Base-by-base conservation (phyloP, 2,329 filamentous ascomycete genomes). In the Neopestalotiopsis sp. region DNA sequence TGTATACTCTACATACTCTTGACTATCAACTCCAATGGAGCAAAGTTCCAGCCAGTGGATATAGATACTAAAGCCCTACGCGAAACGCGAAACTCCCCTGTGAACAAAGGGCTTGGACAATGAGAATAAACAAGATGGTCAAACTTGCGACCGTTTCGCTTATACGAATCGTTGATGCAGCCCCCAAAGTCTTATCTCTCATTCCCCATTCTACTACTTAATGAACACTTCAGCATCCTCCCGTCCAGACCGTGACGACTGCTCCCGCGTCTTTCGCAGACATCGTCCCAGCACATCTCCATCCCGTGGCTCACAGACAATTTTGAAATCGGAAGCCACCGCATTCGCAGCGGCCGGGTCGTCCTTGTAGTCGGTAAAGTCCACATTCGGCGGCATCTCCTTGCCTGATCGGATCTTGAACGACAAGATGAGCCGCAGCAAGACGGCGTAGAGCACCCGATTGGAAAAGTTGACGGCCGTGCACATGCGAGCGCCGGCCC, bases 381-480 rank as follows among this genome's bases (percentile, higher is more conserved):
- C 68, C 62, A 71, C 45, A 67, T 60, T 64, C 10, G 68, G 61
- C 58, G 66, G 59, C 24, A 62, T 56, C n/a, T 63, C 14, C 30
- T 68, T 34, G 20, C 66, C 69, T 59, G 71, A 20, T 49, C 38
- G 60, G 49, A 74, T 70, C 45, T 69, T 66, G 63, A 74, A 71
- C 1, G 71, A 62, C 24, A 74, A 45, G 17, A 75, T 70, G 24
- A 75, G 63, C 0, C 74, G 74, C 42, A 71, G 45, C 30, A 75
- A 75, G 20, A 71, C 72, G 6, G 71, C 65, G 58, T 74, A 75
- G 6, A 75, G 66, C 9, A 74, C 69, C 20, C 74, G 59, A 30
- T 74, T 70, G 2, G 73, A 72, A 65, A 75, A 71, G 61, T 72
- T 72, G 4, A 68, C 57, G 6, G 61, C 34, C 24, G 62, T 68